phyloP scores from a whole-genome alignment of 495 filamentous ascomycete genomes.

The Bryoglossum gracile region DNA sequence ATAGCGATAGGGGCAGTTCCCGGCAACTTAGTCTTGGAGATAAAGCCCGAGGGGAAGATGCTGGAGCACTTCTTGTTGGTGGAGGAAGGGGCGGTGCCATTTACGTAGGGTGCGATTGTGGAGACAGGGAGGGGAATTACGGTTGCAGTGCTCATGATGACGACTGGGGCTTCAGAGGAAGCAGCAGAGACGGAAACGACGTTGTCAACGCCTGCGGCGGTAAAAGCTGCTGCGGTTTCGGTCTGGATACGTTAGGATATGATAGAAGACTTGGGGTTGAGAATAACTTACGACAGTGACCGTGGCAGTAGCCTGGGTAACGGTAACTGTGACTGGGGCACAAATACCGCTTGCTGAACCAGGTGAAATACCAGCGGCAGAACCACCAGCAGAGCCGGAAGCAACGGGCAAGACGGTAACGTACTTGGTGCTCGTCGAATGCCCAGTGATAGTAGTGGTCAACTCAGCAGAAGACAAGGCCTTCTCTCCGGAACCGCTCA shows the following conservation, averaged over 20 bases:
- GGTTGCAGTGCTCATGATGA: conserved; percentile 21
- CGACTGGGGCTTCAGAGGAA: conserved; percentile 5
- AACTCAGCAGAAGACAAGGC: conserved; percentile 3
- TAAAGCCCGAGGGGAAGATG: conserved; percentile 32
- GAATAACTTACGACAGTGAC: conserved; percentile 38
- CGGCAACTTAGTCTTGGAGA: conserved; percentile 24
- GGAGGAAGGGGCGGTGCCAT: conserved; percentile 30
- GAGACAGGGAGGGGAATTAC: conserved; percentile 22
- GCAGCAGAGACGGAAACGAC: conserved; percentile 3
- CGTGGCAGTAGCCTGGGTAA: conserved; percentile 26
- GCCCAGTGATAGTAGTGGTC: conserved; percentile 21
- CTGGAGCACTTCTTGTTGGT: conserved; percentile 28
- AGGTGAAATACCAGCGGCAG: conserved; percentile 17
- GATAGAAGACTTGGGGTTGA: not conserved
- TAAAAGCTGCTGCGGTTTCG: conserved; percentile 20
- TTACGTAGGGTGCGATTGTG: conserved; percentile 28
- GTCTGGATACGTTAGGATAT: conserved; percentile 12
- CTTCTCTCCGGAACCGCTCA: not conserved
- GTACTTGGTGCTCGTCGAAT: conserved; percentile 25
- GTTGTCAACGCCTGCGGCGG: not conserved
- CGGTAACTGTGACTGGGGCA: conserved; percentile 33
- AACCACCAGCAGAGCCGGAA: conserved; percentile 12
- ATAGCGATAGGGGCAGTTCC: not conserved
- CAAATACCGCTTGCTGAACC: conserved; percentile 11
- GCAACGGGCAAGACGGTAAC: conserved; percentile 20